A percentile compares a stretch with the other conserved stretches of the same genome.
Evolutionary conservation across 768 basidiomycete species (phyloP).

Genomic region (Clitopilus hobsonii): DNA sequence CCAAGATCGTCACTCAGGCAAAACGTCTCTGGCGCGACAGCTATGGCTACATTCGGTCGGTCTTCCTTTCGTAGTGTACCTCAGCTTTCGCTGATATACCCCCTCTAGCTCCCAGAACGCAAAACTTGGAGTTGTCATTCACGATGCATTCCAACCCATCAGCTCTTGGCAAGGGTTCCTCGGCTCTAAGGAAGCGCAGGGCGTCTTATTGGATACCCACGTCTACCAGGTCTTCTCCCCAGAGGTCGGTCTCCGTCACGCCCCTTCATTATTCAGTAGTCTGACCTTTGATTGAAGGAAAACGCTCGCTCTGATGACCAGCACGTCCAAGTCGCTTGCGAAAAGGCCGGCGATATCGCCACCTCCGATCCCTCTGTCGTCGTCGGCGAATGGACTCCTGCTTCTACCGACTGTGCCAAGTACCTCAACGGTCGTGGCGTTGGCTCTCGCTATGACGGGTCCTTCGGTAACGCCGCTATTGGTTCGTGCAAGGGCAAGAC

Average conservation of each 20-base stretch:
- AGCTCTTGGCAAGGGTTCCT: constrained; percentile 69
- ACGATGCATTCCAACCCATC: constrained; percentile 77
- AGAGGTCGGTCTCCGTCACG: constrained; percentile 75
- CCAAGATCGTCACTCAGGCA: constrained; percentile 23
- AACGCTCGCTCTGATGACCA: constrained; percentile 41
- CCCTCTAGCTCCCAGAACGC: constrained; percentile 41
- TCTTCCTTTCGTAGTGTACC: constrained; percentile 2
- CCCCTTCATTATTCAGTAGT: constrained; percentile 45
- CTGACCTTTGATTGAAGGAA: constrained; percentile 46
- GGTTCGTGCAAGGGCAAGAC: constrained; percentile 75
- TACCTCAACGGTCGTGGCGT: constrained; percentile 78
- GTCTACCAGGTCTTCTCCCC: constrained; percentile 16
- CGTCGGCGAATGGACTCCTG: constrained; percentile 79
- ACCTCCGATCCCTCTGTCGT: constrained; percentile 64
- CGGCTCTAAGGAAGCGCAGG: constrained; percentile 48
- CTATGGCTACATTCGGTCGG: constrained; percentile 67
- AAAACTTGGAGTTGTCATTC: constrained; percentile 62
- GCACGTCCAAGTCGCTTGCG: constrained; percentile 63
- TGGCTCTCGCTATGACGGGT: constrained; percentile 64
- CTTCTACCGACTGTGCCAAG: constrained; percentile 67
- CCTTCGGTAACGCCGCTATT: constrained; percentile 48
- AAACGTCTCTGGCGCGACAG: constrained; percentile 57
- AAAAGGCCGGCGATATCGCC: constrained; percentile 39
- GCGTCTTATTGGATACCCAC: constrained; percentile 39
- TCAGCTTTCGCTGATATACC: constrained; percentile 14